A percentile compares a stretch with the other conserved stretches of the same genome.
Conservation (phyloP, 495 filamentous ascomycete genomes). For the Neurospora sp. region DNA sequence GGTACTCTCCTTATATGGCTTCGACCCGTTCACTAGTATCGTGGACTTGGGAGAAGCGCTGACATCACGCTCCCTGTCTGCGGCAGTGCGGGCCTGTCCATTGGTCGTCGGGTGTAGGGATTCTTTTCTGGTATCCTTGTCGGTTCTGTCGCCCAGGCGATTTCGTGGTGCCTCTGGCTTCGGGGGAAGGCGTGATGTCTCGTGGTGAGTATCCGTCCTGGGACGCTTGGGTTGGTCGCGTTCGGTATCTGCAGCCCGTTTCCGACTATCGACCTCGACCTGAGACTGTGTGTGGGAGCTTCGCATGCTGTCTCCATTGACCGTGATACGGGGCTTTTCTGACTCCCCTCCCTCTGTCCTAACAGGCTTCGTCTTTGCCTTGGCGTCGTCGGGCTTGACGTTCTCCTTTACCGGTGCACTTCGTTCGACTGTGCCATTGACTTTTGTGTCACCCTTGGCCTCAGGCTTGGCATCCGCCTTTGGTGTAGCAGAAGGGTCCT, state of each 20-base stretch:
- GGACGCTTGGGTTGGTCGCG: conserved; percentile 28
- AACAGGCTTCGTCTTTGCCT: conserved; percentile 17
- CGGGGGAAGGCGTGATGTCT: conserved; percentile 14
- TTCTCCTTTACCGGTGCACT: conserved; percentile 4
- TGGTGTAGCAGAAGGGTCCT: not conserved
- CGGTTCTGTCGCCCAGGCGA: conserved; percentile 14
- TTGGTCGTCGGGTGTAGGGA: conserved; percentile 22
- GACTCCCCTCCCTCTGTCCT: conserved; percentile 10
- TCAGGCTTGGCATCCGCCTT: conserved; percentile 14
- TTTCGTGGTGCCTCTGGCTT: conserved; percentile 19
- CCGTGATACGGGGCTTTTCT: conserved; percentile 16
- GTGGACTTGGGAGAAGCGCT: conserved; percentile 28
- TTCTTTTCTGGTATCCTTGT: conserved; percentile 16
- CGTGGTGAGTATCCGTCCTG: conserved; percentile 21
- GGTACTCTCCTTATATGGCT: conserved; percentile 19
- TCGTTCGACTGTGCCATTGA: not conserved
- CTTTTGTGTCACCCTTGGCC: conserved; percentile 5
- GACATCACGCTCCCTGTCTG: conserved; percentile 21
- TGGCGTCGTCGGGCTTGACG: conserved; percentile 9
- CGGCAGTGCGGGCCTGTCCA: conserved; percentile 18
- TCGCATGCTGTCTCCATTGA: conserved; percentile 20
- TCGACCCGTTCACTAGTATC: conserved; percentile 36
- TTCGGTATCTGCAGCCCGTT: conserved; percentile 29
- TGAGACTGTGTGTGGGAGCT: conserved; percentile 8
- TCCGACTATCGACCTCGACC: conserved; percentile 27